These are phyloP conservation scores for Pulicaria dysenterica DNA, from an alignment of 129 eudicot species.

Conservation along the genomic window DNA sequence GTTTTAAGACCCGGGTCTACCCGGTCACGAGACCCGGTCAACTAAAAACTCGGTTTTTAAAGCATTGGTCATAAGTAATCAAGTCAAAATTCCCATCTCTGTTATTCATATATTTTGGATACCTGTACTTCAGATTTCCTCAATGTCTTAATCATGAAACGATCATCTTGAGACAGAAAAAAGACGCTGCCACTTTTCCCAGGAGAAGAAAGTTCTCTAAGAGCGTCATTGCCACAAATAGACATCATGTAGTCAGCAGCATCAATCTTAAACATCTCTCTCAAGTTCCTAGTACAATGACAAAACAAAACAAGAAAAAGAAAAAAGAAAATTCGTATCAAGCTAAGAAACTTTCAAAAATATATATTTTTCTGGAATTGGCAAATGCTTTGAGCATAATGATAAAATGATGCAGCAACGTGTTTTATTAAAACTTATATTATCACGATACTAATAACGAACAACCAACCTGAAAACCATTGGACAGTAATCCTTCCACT, in stretches of 20 bases:
- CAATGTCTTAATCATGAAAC: conserved; percentile 92
- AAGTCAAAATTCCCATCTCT: background rate
- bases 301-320: conserved; percentile 14
- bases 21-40: too few species aligned
- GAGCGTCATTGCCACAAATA: conserved; percentile 95
- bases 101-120: conserved; percentile 11
- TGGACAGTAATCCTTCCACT: conserved; percentile 98
- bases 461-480: conserved; percentile 96
- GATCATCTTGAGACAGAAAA: conserved; percentile 95
- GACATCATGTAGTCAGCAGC: conserved; percentile 99
- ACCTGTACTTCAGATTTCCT: conserved; percentile 96
- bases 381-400: background rate
- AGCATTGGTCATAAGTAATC: background rate
- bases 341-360: background rate
- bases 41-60: too few species aligned
- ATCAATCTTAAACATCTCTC: conserved; percentile 96
- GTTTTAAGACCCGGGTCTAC: too few species aligned
- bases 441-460: background rate
- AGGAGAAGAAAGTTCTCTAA: conserved; percentile 94
- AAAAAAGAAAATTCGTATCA: background rate
- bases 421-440: background rate
- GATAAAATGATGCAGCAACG: too few species aligned
- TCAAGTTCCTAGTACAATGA: conserved; percentile 62
- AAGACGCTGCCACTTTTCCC: conserved; percentile 99
- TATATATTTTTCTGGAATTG: background rate